phyloP scores from a whole-genome alignment of 2,329 filamentous ascomycete genomes.

The Hymenoscyphus scutula region DNA sequence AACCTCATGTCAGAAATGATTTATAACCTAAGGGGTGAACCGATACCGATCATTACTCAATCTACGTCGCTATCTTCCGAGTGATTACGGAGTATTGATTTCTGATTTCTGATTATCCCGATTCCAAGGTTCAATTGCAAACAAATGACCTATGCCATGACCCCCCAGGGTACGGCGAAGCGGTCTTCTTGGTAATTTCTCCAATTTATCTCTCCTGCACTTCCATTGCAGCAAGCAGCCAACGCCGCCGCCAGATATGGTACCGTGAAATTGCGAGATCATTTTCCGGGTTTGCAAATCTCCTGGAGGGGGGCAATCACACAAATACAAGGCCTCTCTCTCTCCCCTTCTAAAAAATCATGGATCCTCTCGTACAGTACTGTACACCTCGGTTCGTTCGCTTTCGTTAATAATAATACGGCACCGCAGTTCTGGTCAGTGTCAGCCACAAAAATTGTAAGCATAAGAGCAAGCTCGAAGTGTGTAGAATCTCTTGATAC shows the following conservation, averaged over 20 bases:
- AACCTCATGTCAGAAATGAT: neutral
- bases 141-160: neutral
- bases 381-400: slow-evolving; percentile 1
- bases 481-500: neutral
- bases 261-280: neutral
- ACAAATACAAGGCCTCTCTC: neutral
- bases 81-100: neutral
- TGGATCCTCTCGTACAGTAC: too few species aligned
- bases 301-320: neutral
- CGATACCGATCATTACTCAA: too few species aligned
- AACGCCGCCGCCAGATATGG: neutral
- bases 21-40: too few species aligned
- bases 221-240: slow-evolving; percentile 1
- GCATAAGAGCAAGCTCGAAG: neutral
- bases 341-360: neutral
- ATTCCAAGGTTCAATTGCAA: too few species aligned
- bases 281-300: slow-evolving; percentile 3
- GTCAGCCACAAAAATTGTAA: neutral
- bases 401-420: neutral
- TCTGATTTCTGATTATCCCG: too few species aligned
- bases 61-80: neutral
- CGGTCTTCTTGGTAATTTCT: neutral
- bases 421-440: neutral
- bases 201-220: neutral
- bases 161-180: neutral